Evolutionary conservation across 768 basidiomycete species (phyloP).

Genomic region (Suillus placidus): DNA sequence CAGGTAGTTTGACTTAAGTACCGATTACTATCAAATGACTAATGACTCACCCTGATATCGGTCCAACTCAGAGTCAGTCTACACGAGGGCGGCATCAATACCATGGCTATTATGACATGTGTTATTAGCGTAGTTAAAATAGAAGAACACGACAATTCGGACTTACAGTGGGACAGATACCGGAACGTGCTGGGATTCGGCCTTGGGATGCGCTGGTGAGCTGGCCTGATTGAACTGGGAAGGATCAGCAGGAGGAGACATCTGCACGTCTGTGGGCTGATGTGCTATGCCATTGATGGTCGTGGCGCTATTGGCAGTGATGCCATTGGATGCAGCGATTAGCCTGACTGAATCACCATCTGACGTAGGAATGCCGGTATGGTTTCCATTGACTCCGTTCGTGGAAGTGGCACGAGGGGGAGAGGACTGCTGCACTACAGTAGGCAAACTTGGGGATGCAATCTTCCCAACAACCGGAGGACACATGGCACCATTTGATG

Average conservation of each 20-base stretch:
- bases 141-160: neutral
- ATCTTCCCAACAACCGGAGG: slow-evolving; percentile 42
- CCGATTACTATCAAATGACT: too few relatives aligned
- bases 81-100: too few relatives aligned
- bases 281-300: slow-evolving; percentile 34
- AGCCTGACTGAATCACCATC: slow-evolving; percentile 43
- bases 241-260: slow-evolving; percentile 21
- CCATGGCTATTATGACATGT: too few relatives aligned
- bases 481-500: slow-evolving; percentile 49
- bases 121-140: too few relatives aligned
- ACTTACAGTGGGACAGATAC: slow-evolving; percentile 20
- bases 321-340: slow-evolving; percentile 22
- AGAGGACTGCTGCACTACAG: slow-evolving; percentile 28
- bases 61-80: too few relatives aligned
- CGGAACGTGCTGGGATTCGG: slow-evolving; percentile 46
- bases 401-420: slow-evolving; percentile 36
- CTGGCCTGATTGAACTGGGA: slow-evolving; percentile 27
- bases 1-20: too few relatives aligned
- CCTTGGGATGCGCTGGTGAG: slow-evolving; percentile 52
- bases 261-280: slow-evolving; percentile 19
- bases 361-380: slow-evolving; percentile 28
- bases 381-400: slow-evolving; percentile 29
- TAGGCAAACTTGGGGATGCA: slow-evolving; percentile 29
- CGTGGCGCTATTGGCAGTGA: slow-evolving; percentile 30
- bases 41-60: too few relatives aligned